phyloP scores from a whole-genome alignment of 805 yeast genomes.

The Starmera amethionina region DNA sequence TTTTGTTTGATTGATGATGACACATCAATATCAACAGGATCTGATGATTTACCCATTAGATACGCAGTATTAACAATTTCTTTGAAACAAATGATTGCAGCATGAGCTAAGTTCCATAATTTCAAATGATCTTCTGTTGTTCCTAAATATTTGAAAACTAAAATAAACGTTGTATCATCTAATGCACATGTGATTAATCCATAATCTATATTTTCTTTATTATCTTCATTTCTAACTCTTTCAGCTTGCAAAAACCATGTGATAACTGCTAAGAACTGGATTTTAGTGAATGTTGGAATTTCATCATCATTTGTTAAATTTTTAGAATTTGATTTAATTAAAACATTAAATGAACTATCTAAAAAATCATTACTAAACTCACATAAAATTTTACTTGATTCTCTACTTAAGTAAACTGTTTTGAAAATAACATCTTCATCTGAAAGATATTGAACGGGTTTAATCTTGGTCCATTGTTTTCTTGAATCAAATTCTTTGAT shows the following conservation, averaged over 20 bases:
- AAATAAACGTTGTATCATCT: constrained; percentile 48
- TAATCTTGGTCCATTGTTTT: constrained; percentile 52
- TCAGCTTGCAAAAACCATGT: constrained; percentile 76
- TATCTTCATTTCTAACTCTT: constrained; percentile 24
- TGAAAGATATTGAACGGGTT: constrained; percentile 15
- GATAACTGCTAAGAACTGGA: constrained; percentile 46
- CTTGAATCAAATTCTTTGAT: constrained; percentile 56
- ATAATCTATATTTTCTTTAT: constrained; percentile 22
- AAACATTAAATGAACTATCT: constrained; percentile 67
- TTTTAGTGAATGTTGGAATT: background rate
- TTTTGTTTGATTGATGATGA: constrained; percentile 54
- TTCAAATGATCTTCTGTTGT: constrained; percentile 23
- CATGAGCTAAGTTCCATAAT: constrained; percentile 56
- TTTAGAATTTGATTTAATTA: constrained; percentile 44
- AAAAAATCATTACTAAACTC: constrained; percentile 48
- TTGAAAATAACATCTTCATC: constrained; percentile 21
- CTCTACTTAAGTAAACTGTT: constrained; percentile 17
- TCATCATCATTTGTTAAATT: constrained; percentile 31
- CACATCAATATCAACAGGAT: constrained; percentile 37
- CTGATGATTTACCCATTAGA: constrained; percentile 29
- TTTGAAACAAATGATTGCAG: constrained; percentile 56
- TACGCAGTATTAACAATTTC: constrained; percentile 43
- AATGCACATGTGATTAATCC: constrained; percentile 46
- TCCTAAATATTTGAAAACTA: constrained; percentile 31
- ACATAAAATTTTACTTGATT: constrained; percentile 23